A percentile compares a stretch with the other conserved stretches of the same genome.
Evolutionary conservation across 2,329 filamentous ascomycete species (phyloP).

Genomic region (Blumeria hordei): DNA sequence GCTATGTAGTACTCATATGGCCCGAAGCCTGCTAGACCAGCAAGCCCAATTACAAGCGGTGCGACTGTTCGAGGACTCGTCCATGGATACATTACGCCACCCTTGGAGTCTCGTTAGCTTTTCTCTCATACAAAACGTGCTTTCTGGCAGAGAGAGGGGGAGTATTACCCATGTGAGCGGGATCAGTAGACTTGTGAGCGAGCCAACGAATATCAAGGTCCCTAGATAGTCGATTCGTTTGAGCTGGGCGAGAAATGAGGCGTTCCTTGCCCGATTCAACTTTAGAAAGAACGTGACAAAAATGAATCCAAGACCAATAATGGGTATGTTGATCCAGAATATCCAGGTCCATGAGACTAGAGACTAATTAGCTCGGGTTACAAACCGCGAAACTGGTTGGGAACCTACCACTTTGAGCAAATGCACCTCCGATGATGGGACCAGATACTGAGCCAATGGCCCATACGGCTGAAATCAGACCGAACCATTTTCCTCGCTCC

Average conservation of each 20-base stretch:
- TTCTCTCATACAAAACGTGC: too few relatives aligned
- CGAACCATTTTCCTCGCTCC: constrained; percentile 17
- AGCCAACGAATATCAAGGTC: constrained; percentile 31
- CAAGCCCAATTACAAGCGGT: constrained; percentile 21
- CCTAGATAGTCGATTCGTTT: constrained; percentile 37
- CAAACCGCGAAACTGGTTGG: not conserved
- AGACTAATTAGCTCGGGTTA: not conserved
- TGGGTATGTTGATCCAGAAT: constrained; percentile 23
- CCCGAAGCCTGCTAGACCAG: constrained; percentile 17
- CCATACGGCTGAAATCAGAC: constrained; percentile 21
- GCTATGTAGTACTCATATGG: constrained; percentile 16
- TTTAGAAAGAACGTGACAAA: constrained; percentile 10
- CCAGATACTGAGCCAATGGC: constrained; percentile 28
- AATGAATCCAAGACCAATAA: constrained; percentile 7
- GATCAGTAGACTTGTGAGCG: constrained; percentile 32
- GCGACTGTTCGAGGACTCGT: constrained; percentile 17
- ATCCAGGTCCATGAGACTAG: constrained; percentile 31
- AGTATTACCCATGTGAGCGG: constrained; percentile 27
- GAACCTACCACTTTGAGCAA: constrained; percentile 19
- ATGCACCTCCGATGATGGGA: constrained; percentile 28
- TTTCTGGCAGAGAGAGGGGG: too few relatives aligned
- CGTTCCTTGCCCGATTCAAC: constrained; percentile 4
- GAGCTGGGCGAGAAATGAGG: constrained; percentile 13
- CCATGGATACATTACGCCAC: constrained; percentile 21
- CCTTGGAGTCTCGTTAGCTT: constrained; percentile 5